These are phyloP conservation scores for Dioszegia crocea DNA, from an alignment of 768 basidiomycete genomes.

Conservation along the genomic window DNA sequence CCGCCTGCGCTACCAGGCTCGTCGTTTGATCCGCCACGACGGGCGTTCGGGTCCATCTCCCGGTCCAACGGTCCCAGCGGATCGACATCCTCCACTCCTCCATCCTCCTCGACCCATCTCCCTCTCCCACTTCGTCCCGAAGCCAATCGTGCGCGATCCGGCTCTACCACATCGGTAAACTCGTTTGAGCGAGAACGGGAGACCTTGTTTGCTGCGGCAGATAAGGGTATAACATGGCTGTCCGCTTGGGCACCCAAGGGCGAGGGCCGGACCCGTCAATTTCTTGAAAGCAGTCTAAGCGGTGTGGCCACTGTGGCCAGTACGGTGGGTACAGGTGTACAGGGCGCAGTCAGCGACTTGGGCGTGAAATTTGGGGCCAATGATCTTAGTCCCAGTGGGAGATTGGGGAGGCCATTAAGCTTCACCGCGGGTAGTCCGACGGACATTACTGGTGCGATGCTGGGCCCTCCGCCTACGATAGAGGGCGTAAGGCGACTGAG, in stretches of 20 bases:
- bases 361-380: slow-evolving; percentile 5
- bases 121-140: slow-evolving; percentile 15
- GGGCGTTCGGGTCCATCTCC: slow-evolving; percentile 29
- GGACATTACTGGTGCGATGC: background rate
- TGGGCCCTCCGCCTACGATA: background rate
- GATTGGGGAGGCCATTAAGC: slow-evolving; percentile 7
- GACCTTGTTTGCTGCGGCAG: slow-evolving; percentile 18
- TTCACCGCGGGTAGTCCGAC: slow-evolving; percentile 9
- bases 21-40: slow-evolving; percentile 17
- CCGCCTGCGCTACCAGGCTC: background rate
- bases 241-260: slow-evolving; percentile 39
- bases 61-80: slow-evolving; percentile 5
- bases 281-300: slow-evolving; percentile 30
- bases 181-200: slow-evolving; percentile 14
- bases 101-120: slow-evolving; percentile 1
- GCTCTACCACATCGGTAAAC: slow-evolving; percentile 25
- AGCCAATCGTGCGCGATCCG: slow-evolving; percentile 22
- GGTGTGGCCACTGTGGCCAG: slow-evolving; percentile 39
- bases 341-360: slow-evolving; percentile 14
- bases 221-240: slow-evolving; percentile 36
- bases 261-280: slow-evolving; percentile 37
- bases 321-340: slow-evolving; percentile 26
- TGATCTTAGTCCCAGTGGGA: background rate
- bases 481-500: background rate
- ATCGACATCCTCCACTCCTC: slow-evolving; percentile 10